phyloP scores from a whole-genome alignment of 176 grass and related monocot genomes.

The Aegilops bicornis region DNA sequence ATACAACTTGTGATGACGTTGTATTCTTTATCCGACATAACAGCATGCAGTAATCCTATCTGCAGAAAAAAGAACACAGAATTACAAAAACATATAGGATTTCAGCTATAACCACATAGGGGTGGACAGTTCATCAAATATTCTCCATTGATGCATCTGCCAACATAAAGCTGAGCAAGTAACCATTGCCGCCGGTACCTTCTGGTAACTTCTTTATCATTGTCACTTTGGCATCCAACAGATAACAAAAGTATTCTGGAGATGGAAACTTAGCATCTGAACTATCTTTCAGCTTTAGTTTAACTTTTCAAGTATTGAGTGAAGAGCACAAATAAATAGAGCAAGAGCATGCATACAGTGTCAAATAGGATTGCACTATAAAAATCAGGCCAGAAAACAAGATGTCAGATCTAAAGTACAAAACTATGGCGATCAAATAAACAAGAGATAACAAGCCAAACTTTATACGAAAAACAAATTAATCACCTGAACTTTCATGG shows the following conservation, averaged over 20 bases:
- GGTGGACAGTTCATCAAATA: not conserved
- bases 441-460: not conserved
- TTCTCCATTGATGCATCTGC: not conserved
- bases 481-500: conserved; percentile 76
- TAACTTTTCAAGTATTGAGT: not conserved
- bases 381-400: not conserved
- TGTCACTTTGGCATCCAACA: not conserved
- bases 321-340: conserved; percentile 6
- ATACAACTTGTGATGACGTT: conserved; percentile 84
- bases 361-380: not conserved
- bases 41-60: conserved; percentile 79
- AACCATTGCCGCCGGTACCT: not conserved
- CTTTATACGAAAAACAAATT: conserved; percentile 12
- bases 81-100: not conserved
- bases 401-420: not conserved
- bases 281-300: not conserved
- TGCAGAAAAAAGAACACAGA: conserved; percentile 37
- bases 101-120: conserved; percentile 3
- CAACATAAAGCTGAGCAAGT: conserved; percentile 11
- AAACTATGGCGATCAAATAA: conserved; percentile 5
- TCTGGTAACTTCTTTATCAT: not conserved
- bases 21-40: conserved; percentile 98
- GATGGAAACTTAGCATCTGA: not conserved
- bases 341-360: not conserved
- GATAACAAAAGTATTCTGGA: not conserved